These are phyloP conservation scores for Aspergillus uvarum DNA, from an alignment of 2,329 filamentous ascomycete genomes.

Conservation along the genomic window DNA sequence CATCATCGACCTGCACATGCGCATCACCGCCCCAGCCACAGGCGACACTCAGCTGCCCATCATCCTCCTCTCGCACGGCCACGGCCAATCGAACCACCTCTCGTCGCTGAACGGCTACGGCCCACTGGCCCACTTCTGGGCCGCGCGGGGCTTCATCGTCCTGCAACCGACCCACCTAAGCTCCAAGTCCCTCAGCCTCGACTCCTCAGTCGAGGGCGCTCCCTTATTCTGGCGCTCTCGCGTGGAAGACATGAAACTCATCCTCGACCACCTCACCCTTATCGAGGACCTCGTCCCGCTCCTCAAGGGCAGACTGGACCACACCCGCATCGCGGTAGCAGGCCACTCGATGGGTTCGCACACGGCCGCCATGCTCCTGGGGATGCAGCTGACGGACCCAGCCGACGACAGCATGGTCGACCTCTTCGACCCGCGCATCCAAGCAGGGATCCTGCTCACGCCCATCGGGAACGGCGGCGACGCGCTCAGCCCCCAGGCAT, in stretches of 20 bases:
- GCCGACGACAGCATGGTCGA: neutral
- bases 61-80: constrained; percentile 1
- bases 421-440: neutral
- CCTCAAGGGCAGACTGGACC: neutral
- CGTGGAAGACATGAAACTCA: neutral
- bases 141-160: neutral
- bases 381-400: neutral
- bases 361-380: neutral
- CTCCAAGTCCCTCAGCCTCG: neutral
- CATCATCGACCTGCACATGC: neutral
- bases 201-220: neutral
- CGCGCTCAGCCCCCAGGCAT: neutral
- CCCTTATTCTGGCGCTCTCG: neutral
- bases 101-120: neutral
- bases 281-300: neutral
- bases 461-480: neutral
- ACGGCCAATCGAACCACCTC: neutral
- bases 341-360: neutral
- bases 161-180: neutral
- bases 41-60: neutral
- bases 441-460: neutral
- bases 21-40: neutral
- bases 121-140: neutral
- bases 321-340: neutral
- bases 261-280: neutral